Conservation (phyloP, 441 rosid genomes). For the Adansonia rubrostipa region DNA sequence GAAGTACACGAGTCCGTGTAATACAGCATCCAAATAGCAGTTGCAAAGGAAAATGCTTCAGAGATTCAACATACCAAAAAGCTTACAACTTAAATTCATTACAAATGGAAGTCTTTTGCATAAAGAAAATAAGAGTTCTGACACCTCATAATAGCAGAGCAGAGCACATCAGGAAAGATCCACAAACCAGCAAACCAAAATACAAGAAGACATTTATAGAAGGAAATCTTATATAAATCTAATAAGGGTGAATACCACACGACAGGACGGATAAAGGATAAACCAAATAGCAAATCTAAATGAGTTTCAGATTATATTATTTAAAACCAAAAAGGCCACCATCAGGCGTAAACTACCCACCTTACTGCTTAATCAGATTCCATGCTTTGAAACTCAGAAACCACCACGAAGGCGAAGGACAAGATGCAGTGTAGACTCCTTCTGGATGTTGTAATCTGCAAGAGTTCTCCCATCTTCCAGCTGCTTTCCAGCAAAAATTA, state of each 20-base stretch:
- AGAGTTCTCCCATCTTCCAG: neutral
- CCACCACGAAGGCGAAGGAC: slow-evolving; percentile 14
- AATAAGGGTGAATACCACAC: too few species aligned
- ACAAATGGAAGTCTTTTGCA: too few species aligned
- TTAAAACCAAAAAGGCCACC: neutral
- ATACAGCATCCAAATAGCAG: too few species aligned
- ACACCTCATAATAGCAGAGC: neutral
- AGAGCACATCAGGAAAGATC: neutral
- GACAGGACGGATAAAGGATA: neutral
- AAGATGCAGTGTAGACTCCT: neutral
- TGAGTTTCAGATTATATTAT: neutral
- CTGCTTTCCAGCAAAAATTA: neutral
- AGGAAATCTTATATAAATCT: neutral
- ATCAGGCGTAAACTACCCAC: neutral
- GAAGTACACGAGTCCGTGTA: too few species aligned
- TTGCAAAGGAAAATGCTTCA: too few species aligned
- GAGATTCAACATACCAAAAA: too few species aligned
- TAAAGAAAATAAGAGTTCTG: too few species aligned
- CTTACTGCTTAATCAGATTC: neutral
- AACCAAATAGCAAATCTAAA: neutral
- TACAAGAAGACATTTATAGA: neutral
- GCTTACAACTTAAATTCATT: too few species aligned
- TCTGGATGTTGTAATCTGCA: neutral
- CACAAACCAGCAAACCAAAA: neutral
- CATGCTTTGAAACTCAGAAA: neutral